Percentiles rank a stretch among this genome's conserved stretches.
These are phyloP conservation scores for Globisporangium rhizosaccharum DNA, from an alignment of 352 stramenopile species.

Conservation along the genomic window DNA sequence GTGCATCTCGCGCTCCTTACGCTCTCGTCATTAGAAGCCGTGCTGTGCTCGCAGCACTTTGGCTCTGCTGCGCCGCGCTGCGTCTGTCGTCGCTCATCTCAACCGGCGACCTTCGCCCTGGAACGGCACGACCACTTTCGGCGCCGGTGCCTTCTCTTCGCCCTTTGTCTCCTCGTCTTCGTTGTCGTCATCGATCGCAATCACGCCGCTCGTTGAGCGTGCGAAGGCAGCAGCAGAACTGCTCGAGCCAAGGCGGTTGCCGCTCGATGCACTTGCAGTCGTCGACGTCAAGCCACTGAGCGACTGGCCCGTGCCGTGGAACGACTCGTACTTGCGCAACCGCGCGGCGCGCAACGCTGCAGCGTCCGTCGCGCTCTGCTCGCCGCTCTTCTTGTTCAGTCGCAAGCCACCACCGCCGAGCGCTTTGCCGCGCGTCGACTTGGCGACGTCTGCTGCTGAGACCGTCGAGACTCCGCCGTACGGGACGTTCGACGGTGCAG, in stretches of 20 bases:
- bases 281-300: constrained; percentile 51
- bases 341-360: constrained; percentile 62
- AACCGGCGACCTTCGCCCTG: constrained; percentile 59
- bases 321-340: constrained; percentile 78
- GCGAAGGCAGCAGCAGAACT: constrained; percentile 10
- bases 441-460: constrained; percentile 2
- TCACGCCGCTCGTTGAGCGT: constrained; percentile 9
- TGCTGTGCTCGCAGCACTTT: neutral
- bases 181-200: constrained; percentile 12
- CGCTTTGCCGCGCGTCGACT: constrained; percentile 6
- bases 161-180: constrained; percentile 38
- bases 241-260: constrained; percentile 21
- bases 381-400: constrained; percentile 57
- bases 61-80: neutral
- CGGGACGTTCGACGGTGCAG: constrained; percentile 37
- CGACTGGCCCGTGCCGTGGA: constrained; percentile 76
- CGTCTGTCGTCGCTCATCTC: constrained; percentile 23
- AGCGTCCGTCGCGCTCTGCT: constrained; percentile 54
- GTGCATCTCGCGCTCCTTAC: neutral
- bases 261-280: constrained; percentile 6
- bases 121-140: constrained; percentile 43
- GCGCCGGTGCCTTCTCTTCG: constrained; percentile 20
- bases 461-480: constrained; percentile 48
- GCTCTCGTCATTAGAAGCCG: neutral
- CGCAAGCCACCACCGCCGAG: constrained; percentile 50